Evolutionary conservation across 345 rosid species (phyloP).

Genomic region (Diplotaxis tenuifolia): DNA sequence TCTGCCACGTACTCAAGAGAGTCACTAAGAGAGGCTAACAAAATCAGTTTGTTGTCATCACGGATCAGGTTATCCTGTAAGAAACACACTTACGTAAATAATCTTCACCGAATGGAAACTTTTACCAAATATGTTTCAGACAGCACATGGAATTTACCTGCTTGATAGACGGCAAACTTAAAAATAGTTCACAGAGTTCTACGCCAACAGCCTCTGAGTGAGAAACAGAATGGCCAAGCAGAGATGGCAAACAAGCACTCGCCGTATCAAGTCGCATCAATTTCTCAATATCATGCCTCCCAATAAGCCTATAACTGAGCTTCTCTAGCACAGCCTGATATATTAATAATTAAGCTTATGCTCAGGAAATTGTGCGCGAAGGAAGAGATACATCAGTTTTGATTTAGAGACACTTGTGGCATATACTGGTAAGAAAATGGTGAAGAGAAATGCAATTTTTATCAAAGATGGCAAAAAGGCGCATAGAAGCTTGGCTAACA

Average conservation of each 20-base stretch:
- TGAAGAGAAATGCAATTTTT: neutral
- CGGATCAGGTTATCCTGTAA: slow-evolving; percentile 91
- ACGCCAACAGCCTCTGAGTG: slow-evolving; percentile 50
- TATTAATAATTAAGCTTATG: slow-evolving; percentile 29
- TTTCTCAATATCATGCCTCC: slow-evolving; percentile 95
- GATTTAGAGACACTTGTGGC: slow-evolving; percentile 8
- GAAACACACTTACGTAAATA: neutral
- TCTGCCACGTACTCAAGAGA: slow-evolving; percentile 96
- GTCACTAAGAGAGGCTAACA: slow-evolving; percentile 95
- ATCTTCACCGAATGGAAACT: neutral
- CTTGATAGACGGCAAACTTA: slow-evolving; percentile 76
- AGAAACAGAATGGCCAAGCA: slow-evolving; percentile 48
- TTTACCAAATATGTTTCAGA: neutral
- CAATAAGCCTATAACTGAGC: slow-evolving; percentile 96
- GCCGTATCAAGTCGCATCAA: slow-evolving; percentile 86
- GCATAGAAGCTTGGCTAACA: slow-evolving; percentile 11
- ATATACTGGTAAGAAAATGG: slow-evolving; percentile 2
- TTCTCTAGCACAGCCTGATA: slow-evolving; percentile 98
- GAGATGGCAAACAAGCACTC: slow-evolving; percentile 68
- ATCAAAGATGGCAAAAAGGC: neutral
- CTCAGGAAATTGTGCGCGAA: slow-evolving; percentile 17
- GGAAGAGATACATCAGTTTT: neutral
- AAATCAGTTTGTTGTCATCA: slow-evolving; percentile 87
- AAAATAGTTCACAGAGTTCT: slow-evolving; percentile 68
- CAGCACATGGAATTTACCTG: slow-evolving; percentile 51